Base-by-base conservation (phyloP, 1,139 yeast species). In the Scheffersomyces parashehatae region DNA sequence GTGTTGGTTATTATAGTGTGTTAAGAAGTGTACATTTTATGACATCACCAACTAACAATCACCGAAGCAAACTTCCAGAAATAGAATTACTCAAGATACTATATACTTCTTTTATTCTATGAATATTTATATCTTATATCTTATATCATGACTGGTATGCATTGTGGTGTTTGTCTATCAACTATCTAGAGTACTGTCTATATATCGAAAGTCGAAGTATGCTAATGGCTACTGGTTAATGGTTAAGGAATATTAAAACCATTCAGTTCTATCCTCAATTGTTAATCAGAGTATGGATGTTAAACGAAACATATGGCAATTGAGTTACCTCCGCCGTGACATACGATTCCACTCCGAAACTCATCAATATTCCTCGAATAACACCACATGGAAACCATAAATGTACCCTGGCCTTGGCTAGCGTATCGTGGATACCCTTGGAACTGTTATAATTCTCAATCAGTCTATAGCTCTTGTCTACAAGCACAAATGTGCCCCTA, bases 341-440 rank as follows among this genome's bases (percentile, higher is more conserved):
- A 11, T 75, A 63, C 28, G 87, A 80, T 32, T 81, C 81, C 24
- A 87, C 74, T 0, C 93, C 95, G 56, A 88, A 76, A 44, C 85
- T 83, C 47, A 79, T 73, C 44, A 91, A 67, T 0, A 88, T 83
- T 0, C 97, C 97, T 49, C 90, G 75, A 12, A 91, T 86, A 3
- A 91, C 66, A 0, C 97, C 98, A 53, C 89, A 79, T 0, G 96
- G 93, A 44, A 88, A 82, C 82, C 89, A 85, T 40, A 90, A 62
- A 55, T 83, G 87, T 35, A 80, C 74, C 48, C 65, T 72, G 5
- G 77, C 73, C 54, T 74, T 81, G 47, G 64, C 58, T 33, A 73
- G 47, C 0, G 85, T 77, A 43, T 80, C 83, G 8, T 69, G 63
- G 29, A 65, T 64, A 1, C 82, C 82, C 28, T 58, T 54, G 11